A percentile compares a stretch with the other conserved stretches of the same genome.
Evolutionary conservation across 2,329 filamentous ascomycete genomes (phyloP).

Genomic region (Ophiostoma quercus): DNA sequence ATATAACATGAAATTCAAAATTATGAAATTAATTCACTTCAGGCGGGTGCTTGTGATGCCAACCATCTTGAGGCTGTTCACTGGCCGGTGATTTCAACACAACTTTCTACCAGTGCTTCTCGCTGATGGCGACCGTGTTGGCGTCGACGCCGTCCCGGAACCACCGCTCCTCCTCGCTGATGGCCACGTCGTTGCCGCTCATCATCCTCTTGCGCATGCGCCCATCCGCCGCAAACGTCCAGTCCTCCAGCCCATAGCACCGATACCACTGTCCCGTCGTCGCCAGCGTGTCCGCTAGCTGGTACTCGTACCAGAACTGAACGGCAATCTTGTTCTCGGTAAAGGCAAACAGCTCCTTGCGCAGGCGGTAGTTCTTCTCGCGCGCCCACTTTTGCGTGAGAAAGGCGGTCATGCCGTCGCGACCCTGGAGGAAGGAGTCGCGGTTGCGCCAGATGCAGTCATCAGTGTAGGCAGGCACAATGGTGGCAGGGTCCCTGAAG

Average conservation of each 20-base stretch:
- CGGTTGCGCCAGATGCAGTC: constrained; percentile 80
- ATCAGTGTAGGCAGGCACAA: constrained; percentile 69
- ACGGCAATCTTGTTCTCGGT: constrained; percentile 70
- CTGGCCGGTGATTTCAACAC: not conserved
- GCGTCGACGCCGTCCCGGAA: constrained; percentile 65
- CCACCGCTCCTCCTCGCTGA: constrained; percentile 59
- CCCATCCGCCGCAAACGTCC: constrained; percentile 67
- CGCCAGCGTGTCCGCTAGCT: constrained; percentile 46
- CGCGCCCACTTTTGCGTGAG: constrained; percentile 67
- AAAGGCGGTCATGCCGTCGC: constrained; percentile 61
- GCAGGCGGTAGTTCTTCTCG: constrained; percentile 66
- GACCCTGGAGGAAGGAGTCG: constrained; percentile 62
- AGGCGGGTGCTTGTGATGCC: too few relatives aligned
- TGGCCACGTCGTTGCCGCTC: constrained; percentile 67
- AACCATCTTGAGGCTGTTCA: not conserved
- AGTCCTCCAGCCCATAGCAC: constrained; percentile 80
- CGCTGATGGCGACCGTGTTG: constrained; percentile 59
- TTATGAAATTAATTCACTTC: not conserved
- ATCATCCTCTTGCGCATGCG: constrained; percentile 70
- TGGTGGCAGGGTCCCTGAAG: constrained; percentile 55
- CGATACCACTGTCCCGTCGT: constrained; percentile 69
- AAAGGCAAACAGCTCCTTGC: constrained; percentile 81
- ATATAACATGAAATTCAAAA: too few relatives aligned
- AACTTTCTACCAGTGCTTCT: constrained; percentile 59
- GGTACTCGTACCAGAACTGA: constrained; percentile 85